Evolutionary conservation across 2,329 filamentous ascomycete species (phyloP), one percentile per base, ranked within the genome.

Genomic region (Neofusicoccum cordaticola): DNA sequence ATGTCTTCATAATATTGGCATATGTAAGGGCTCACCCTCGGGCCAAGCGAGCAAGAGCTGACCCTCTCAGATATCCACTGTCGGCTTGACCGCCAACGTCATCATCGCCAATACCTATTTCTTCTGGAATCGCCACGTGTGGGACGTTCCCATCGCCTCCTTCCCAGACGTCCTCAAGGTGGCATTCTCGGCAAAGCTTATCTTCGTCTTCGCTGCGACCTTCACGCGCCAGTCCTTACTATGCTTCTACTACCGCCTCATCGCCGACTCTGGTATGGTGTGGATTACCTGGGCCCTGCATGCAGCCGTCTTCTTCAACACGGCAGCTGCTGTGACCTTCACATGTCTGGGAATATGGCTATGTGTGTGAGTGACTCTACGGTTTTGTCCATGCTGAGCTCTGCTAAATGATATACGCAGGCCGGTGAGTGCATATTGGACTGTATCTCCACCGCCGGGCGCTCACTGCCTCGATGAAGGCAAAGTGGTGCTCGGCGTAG

Each of bases 221-320:
- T 81, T 80, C 64, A 81, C 79, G 0, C 72, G 80, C 15, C 70
- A 81, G 15, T 81, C 78, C 0, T 70, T 82, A 8, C 76, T 81
- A 39, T 77, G 72, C 67, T 81, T 82, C 68, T 83, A 82, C 67
- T 81, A 81, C 61, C 75, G 81, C 12, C 71, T 82, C 9, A 72
- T 81, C 7, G 65, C 74, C 9, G 79, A 82, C 66, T 76, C 75
- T n/a, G 74, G 73, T 1, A 75, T 74, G 56, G 68, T 58, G 1
- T 75, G 75, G 71, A 82, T 80, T 69, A 72, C 67, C 13, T 77
- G 74, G 73, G 67, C 77, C 2, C 69, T 82, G 3, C 79, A 81
- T 56, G 68, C 68, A 6, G 77, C 76, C 34, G 70, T 79, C 27
- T 69, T 66, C 11, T 79, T 78, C 66, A 75, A 75, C 1, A 42